Evolutionary conservation across 1,139 yeast species (phyloP).

Genomic region (Geotrichum histeridarum): DNA sequence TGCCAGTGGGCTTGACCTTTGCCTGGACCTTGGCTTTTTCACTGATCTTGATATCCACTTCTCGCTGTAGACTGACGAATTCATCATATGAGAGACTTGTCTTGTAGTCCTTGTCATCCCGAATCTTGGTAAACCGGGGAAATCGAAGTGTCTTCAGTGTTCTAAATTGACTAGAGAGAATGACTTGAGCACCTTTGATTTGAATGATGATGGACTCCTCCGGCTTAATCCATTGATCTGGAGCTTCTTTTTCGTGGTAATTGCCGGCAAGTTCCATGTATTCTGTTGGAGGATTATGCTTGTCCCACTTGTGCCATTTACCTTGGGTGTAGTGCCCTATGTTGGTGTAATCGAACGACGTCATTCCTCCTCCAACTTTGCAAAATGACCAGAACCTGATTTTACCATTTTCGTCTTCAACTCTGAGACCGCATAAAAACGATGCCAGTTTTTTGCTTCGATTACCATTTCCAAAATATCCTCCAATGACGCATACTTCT

Average conservation of each 20-base stretch:
- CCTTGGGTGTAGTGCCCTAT: slow-evolving; percentile 56
- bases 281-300: slow-evolving; percentile 37
- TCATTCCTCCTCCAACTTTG: slow-evolving; percentile 80
- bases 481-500: slow-evolving; percentile 76
- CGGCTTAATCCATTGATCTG: slow-evolving; percentile 78
- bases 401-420: slow-evolving; percentile 31
- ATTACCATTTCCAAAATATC: slow-evolving; percentile 60
- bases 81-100: slow-evolving; percentile 57
- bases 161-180: slow-evolving; percentile 49
- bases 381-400: slow-evolving; percentile 59
- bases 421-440: slow-evolving; percentile 65
- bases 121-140: slow-evolving; percentile 62
- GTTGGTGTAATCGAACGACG: slow-evolving; percentile 53
- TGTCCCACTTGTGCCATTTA: slow-evolving; percentile 52
- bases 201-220: slow-evolving; percentile 73
- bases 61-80: slow-evolving; percentile 27
- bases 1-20: slow-evolving; percentile 16
- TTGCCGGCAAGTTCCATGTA: slow-evolving; percentile 50
- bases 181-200: slow-evolving; percentile 74
- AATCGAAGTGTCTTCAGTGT: slow-evolving; percentile 69
- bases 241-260: slow-evolving; percentile 42
- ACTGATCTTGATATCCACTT: slow-evolving; percentile 18
- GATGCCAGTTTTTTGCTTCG: slow-evolving; percentile 45
- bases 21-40: not conserved
- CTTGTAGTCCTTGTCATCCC: slow-evolving; percentile 62